A percentile compares a stretch with the other conserved stretches of the same genome.
Conservation (phyloP, 495 filamentous ascomycete species). For the Penicillium daleae region DNA sequence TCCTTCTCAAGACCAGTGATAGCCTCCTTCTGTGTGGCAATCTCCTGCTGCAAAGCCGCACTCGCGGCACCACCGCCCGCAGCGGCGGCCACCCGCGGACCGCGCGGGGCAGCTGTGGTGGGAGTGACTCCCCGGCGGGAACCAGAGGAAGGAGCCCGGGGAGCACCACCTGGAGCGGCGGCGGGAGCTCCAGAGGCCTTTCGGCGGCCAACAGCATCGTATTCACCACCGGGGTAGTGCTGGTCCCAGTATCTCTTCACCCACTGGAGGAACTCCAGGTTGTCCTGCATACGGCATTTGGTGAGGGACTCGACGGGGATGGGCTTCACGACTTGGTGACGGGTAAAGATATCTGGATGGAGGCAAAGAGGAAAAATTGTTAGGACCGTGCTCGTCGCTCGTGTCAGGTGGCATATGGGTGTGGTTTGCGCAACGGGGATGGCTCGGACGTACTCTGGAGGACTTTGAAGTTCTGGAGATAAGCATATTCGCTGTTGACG, state of each 20-base stretch:
- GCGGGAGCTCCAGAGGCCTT: slow-evolving; percentile 72
- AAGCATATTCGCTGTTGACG: slow-evolving; percentile 94
- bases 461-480: slow-evolving; percentile 97
- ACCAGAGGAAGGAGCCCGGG: slow-evolving; percentile 31
- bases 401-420: neutral
- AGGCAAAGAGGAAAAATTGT: neutral
- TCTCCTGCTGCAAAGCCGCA: slow-evolving; percentile 78
- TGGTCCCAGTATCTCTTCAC: slow-evolving; percentile 96
- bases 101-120: slow-evolving; percentile 61
- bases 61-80: slow-evolving; percentile 58
- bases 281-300: slow-evolving; percentile 99
- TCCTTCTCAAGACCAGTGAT: slow-evolving; percentile 89
- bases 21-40: slow-evolving; percentile 79
- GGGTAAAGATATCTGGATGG: slow-evolving; percentile 73
- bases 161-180: slow-evolving; percentile 43
- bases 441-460: slow-evolving; percentile 74
- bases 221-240: slow-evolving; percentile 94
- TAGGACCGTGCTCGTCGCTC: slow-evolving; percentile 5
- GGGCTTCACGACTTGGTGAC: slow-evolving; percentile 82
- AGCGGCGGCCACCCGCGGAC: slow-evolving; percentile 43
- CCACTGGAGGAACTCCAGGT: slow-evolving; percentile 98
- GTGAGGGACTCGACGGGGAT: slow-evolving; percentile 86
- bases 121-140: slow-evolving; percentile 71
- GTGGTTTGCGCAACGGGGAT: neutral
- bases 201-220: slow-evolving; percentile 83